A percentile compares a stretch with the other conserved stretches of the same genome.
phyloP scores from a whole-genome alignment of 2,329 filamentous ascomycete species.

The Taxawa tesnikishii region DNA sequence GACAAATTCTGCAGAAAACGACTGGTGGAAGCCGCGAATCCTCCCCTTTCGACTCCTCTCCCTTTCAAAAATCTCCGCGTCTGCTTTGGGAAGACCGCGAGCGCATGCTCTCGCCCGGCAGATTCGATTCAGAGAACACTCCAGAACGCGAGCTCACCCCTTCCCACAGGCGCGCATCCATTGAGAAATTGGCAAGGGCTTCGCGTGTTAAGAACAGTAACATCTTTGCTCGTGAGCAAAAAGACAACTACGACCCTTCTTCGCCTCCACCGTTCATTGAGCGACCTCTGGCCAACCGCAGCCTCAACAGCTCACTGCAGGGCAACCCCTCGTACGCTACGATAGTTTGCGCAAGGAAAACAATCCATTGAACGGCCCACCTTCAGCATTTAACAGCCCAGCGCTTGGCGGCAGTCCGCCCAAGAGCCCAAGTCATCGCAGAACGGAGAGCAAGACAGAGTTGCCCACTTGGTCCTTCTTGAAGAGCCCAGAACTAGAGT shows the following conservation, averaged over 20 bases:
- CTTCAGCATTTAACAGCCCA: constrained; percentile 11
- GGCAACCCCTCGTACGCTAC: constrained; percentile 54
- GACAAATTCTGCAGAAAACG: too few species aligned
- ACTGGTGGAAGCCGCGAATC: constrained; percentile 58
- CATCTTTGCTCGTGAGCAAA: constrained; percentile 87
- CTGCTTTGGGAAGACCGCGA: constrained; percentile 79
- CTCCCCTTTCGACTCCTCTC: constrained; percentile 49
- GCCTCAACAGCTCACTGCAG: constrained; percentile 49
- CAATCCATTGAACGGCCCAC: constrained; percentile 15
- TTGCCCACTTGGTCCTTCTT: constrained; percentile 27
- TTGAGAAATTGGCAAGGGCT: constrained; percentile 88
- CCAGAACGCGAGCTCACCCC: constrained; percentile 27
- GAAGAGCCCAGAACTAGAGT: constrained; percentile 25
- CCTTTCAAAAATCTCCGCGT: constrained; percentile 55
- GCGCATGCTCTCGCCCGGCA: constrained; percentile 48
- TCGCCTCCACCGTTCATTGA: constrained; percentile 64
- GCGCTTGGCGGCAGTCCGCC: constrained; percentile 7
- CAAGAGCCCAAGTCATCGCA: constrained; percentile 21
- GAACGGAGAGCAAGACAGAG: constrained; percentile 43
- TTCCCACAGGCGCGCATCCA: constrained; percentile 71
- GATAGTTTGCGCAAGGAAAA: constrained; percentile 32
- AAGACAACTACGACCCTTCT: constrained; percentile 82
- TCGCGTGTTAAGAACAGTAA: constrained; percentile 97
- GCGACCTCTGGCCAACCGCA: constrained; percentile 58
- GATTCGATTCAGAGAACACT: constrained; percentile 57